Conservation (phyloP, 2,329 filamentous ascomycete genomes). For the Ophiobolus disseminans region DNA sequence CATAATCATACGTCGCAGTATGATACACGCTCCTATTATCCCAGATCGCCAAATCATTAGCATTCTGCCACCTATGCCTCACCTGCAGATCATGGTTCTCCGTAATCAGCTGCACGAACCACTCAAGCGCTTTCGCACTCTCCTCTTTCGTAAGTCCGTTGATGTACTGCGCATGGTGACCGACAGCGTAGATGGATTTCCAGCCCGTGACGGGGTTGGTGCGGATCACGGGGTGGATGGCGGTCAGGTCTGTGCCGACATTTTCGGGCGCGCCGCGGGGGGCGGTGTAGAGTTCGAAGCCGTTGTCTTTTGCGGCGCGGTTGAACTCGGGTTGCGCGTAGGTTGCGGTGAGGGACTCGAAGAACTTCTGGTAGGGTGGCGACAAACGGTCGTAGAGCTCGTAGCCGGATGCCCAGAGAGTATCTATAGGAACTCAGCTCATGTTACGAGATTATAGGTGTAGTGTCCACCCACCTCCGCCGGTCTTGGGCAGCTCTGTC, state of each 20-base stretch:
- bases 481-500: slow-evolving; percentile 43
- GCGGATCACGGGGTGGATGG: slow-evolving; percentile 64
- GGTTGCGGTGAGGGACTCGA: slow-evolving; percentile 55
- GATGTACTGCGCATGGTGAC: slow-evolving; percentile 50
- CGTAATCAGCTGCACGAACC: slow-evolving; percentile 52
- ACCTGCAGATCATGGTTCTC: slow-evolving; percentile 62
- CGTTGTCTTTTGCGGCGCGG: slow-evolving; percentile 47
- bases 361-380: slow-evolving; percentile 57
- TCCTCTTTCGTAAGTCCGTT: slow-evolving; percentile 56
- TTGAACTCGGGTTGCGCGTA: slow-evolving; percentile 55
- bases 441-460: background rate
- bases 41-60: slow-evolving; percentile 64
- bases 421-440: slow-evolving; percentile 25
- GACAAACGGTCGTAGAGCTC: slow-evolving; percentile 60
- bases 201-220: slow-evolving; percentile 53
- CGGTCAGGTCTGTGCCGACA: slow-evolving; percentile 57
- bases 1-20: slow-evolving; percentile 68
- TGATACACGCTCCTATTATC: slow-evolving; percentile 68
- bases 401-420: slow-evolving; percentile 47
- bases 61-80: slow-evolving; percentile 57
- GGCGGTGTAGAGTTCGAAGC: slow-evolving; percentile 56
- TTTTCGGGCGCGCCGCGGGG: slow-evolving; percentile 63
- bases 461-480: slow-evolving; percentile 53
- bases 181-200: slow-evolving; percentile 57
- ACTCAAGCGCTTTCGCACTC: slow-evolving; percentile 51